Evolutionary conservation across 768 basidiomycete genomes (phyloP).

Genomic region (Termitomyces sp.): DNA sequence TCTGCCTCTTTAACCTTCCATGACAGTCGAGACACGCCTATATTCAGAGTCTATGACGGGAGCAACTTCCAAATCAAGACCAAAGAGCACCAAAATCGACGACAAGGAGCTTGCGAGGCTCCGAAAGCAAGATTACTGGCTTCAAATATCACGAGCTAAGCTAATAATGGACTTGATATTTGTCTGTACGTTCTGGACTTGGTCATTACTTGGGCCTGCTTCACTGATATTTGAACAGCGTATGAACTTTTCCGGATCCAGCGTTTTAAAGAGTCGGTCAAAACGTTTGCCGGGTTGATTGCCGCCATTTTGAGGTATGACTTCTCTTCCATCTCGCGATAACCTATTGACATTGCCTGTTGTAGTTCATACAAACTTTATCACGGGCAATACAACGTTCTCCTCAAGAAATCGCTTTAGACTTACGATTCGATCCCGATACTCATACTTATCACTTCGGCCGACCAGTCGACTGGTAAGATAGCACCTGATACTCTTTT

Average conservation of each 20-base stretch:
- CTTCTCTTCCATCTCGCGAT: neutral
- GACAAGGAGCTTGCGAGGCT: slow-evolving; percentile 66
- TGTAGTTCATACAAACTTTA: slow-evolving; percentile 67
- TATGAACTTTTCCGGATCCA: slow-evolving; percentile 75
- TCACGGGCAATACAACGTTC: slow-evolving; percentile 58
- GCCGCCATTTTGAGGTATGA: slow-evolving; percentile 70
- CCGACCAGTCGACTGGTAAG: neutral
- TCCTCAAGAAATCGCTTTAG: slow-evolving; percentile 44
- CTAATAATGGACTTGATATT: slow-evolving; percentile 82
- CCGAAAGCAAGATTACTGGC: slow-evolving; percentile 70
- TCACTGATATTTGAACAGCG: slow-evolving; percentile 34
- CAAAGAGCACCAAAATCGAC: slow-evolving; percentile 51
- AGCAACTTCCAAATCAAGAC: slow-evolving; percentile 64
- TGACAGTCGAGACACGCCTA: slow-evolving; percentile 62
- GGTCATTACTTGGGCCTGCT: slow-evolving; percentile 8
- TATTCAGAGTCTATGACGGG: slow-evolving; percentile 71
- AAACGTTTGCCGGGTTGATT: slow-evolving; percentile 60
- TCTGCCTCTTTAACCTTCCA: neutral
- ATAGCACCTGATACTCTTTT: slow-evolving; percentile 3
- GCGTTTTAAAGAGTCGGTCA: slow-evolving; percentile 51
- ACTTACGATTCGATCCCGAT: neutral
- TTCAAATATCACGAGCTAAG: slow-evolving; percentile 64
- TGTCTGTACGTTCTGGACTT: slow-evolving; percentile 54
- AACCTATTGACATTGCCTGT: slow-evolving; percentile 10
- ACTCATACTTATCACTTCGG: neutral